A percentile compares a stretch with the other conserved stretches of the same genome.
These are phyloP conservation scores for Phialophora tarda DNA, from an alignment of 2,329 filamentous ascomycete genomes.

Conservation along the genomic window DNA sequence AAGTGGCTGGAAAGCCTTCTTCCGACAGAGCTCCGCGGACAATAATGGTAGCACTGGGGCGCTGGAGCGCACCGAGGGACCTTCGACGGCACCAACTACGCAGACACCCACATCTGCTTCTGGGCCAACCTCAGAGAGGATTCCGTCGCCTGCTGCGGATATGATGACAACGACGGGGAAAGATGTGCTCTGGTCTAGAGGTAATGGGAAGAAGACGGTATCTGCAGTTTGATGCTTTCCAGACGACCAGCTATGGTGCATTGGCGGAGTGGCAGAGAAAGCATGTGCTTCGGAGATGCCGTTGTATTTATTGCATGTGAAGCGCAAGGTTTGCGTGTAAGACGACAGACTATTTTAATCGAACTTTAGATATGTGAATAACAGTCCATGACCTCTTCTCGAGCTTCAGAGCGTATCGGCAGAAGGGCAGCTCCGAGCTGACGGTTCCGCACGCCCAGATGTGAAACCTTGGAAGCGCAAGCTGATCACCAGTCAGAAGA, in stretches of 20 bases:
- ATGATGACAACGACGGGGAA: slow-evolving; percentile 32
- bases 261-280: not conserved
- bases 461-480: not conserved
- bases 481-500: slow-evolving; percentile 17
- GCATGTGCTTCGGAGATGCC: slow-evolving; percentile 1
- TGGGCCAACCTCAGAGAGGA: not conserved
- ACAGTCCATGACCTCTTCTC: not conserved
- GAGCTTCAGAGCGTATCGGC: not conserved
- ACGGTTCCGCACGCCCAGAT: not conserved
- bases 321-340: not conserved
- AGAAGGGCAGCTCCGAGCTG: not conserved
- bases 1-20: slow-evolving; percentile 40
- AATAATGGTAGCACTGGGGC: slow-evolving; percentile 44
- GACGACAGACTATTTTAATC: not conserved
- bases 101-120: not conserved
- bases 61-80: slow-evolving; percentile 11
- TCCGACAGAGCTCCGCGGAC: slow-evolving; percentile 51
- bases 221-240: not conserved
- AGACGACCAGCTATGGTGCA: not conserved
- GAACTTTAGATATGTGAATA: not conserved
- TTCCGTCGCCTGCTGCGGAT: slow-evolving; percentile 11
- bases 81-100: slow-evolving; percentile 8
- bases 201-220: slow-evolving; percentile 38
- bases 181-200: slow-evolving; percentile 35
- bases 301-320: not conserved